Base-by-base conservation (phyloP, 2,329 filamentous ascomycete genomes). In the Aspergillus sp. region DNA sequence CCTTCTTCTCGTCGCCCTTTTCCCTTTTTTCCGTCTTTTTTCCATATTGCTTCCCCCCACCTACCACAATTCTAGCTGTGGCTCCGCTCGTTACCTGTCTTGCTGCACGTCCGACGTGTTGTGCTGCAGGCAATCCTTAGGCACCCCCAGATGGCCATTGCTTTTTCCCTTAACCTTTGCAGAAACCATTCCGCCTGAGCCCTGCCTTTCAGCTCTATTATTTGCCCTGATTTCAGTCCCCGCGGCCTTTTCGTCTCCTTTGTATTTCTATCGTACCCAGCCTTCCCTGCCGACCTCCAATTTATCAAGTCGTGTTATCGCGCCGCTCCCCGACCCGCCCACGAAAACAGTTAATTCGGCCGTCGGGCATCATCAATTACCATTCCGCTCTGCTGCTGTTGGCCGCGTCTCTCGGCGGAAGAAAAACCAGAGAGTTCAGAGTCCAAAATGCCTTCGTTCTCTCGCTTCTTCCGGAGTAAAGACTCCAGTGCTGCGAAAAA, bases 401-500 rank as follows among this genome's bases (percentile, higher is more conserved):
- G 53, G 60, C 62, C 63, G 61, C 64, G 60, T 60, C 55, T 62
- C 53, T 59, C 56, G 46, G 49, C 50, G 58, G 55, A 55, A 47
- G 51, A 52, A 53, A 56, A 53, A 51, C 40, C 51, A 57, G 60
- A 48, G 54, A 52, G 55, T 51, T 49, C 57, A 55, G 43, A 48
- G 21, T 47, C 43, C 58, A 71, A 61, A 48, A 85, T 85, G 82
- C 77, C 83, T 55, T 84, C 86, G 70, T 84, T 86, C 69, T 83
- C 82, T 58, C 81, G 79, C 60, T 80, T 83, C 58, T 84, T 93
- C 76, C 91, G 91, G 82, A 84, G 84, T 79, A 92, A 88, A 78
- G 90, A 95, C 78, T 82, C 82, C 71, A 77, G 79, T 65, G 73
- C 78, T 57, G 82, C 82, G 77, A 93, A 92, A 78, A 84, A 77